Evolutionary conservation across 2,329 filamentous ascomycete genomes (phyloP).

Genomic region (Tolypocladium ophioglossoides): DNA sequence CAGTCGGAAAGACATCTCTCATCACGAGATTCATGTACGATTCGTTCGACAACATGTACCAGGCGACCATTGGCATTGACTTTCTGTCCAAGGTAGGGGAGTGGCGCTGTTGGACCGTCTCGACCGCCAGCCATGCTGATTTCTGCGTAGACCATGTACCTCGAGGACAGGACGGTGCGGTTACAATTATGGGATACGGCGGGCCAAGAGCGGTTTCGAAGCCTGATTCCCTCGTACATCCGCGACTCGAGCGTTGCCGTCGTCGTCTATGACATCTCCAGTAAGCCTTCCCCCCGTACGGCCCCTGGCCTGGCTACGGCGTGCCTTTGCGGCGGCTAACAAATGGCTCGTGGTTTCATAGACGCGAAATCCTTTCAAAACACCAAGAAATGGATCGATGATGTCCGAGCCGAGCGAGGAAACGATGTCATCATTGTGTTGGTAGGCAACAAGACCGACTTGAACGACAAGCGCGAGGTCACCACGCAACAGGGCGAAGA

Average conservation of each 20-base stretch:
- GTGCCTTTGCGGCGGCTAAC: not conserved
- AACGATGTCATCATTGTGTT: constrained; percentile 99
- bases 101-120: not conserved
- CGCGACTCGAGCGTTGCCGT: constrained; percentile 96
- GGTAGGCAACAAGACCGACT: constrained; percentile 97
- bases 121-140: constrained; percentile 1
- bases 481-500: constrained; percentile 95
- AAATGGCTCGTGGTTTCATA: constrained; percentile 18
- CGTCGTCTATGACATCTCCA: constrained; percentile 97
- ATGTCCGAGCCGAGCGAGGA: constrained; percentile 89
- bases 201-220: constrained; percentile 94
- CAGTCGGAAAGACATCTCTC: constrained; percentile 96
- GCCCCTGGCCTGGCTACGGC: not conserved
- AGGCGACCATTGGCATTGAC: constrained; percentile 98
- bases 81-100: constrained; percentile 86
- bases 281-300: constrained; percentile 26
- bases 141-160: constrained; percentile 73
- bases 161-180: constrained; percentile 94
- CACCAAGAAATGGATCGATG: constrained; percentile 98
- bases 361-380: constrained; percentile 96
- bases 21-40: constrained; percentile 99
- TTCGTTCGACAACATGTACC: constrained; percentile 99
- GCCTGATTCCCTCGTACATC: constrained; percentile 95
- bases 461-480: constrained; percentile 96
- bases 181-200: constrained; percentile 98